Conservation (phyloP, 129 eudicot species). For the Flaveria bidentis region DNA sequence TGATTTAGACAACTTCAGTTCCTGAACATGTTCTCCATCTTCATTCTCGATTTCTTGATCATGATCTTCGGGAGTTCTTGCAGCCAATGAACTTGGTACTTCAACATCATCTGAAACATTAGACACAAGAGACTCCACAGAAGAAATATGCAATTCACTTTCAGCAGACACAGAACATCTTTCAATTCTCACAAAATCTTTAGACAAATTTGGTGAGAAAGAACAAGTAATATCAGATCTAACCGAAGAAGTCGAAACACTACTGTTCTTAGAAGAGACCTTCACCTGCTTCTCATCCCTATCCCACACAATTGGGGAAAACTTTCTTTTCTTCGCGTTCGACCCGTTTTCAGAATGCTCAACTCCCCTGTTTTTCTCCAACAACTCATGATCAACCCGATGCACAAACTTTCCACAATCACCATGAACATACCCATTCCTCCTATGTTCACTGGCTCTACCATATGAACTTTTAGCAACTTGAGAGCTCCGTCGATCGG, state of each 20-base stretch:
- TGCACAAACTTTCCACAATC: neutral
- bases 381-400: neutral
- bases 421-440: constrained; percentile 16
- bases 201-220: constrained; percentile 25
- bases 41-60: constrained; percentile 25
- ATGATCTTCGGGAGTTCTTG: neutral
- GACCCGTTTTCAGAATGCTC: neutral
- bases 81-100: neutral
- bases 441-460: constrained; percentile 3
- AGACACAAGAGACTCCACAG: constrained; percentile 36
- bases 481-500: neutral
- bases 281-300: constrained; percentile 57
- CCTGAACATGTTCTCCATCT: constrained; percentile 35
- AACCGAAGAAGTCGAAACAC: constrained; percentile 4
- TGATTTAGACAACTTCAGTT: constrained; percentile 45
- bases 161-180: constrained; percentile 21
- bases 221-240: constrained; percentile 10
- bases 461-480: neutral
- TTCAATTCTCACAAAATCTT: constrained; percentile 21
- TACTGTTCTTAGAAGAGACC: constrained; percentile 4
- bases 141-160: constrained; percentile 27
- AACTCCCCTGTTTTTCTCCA: neutral
- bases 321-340: constrained; percentile 58
- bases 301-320: constrained; percentile 80
- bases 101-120: constrained; percentile 31